Evolutionary conservation across 495 filamentous ascomycete species (phyloP), one percentile per base, ranked within the genome.

Genomic region (Aspergillus coremiiformis): DNA sequence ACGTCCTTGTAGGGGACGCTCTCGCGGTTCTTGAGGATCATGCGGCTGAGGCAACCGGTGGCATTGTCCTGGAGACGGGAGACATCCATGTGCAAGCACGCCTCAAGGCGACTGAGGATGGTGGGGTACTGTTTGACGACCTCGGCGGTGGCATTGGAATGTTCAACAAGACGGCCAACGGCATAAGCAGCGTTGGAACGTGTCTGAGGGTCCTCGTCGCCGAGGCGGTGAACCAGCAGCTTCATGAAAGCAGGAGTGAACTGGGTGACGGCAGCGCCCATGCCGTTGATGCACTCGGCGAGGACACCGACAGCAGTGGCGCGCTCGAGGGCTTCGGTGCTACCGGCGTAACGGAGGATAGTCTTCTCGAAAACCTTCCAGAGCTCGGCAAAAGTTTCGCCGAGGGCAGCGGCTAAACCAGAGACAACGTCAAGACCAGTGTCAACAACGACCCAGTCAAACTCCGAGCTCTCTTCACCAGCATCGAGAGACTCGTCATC

Each of bases 361-460:
- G 85, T 86, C 75, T 90, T 93, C 70, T 93, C 86, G 59, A 96
- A 95, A 30, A 91, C 77, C 74, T 91, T 93, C 89, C 89, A 97
- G 49, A 95, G 73, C 69, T 96, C 83, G 41, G 75, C 72, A 63
- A 96, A 97, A 57, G 83, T 83, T 15, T 78, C 68, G 20, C 94
- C 94, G 12, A 97, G 82, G 23, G 87, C 91, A 30, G 79, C 79
- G 15, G 92, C 83, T 24, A 98, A 77, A 24, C 86, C 87, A 33
- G 88, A 86, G 26, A 95, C 75, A 30, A 92, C 87, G 55, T 98
- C 93, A 53, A 97, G 78, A 12, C 88, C 90, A 15, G 89, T 96
- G 69, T 98, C 93, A 44, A 98, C 86, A 39, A 94, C 83, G 22
- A 95, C 80, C 93, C 93, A 97, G 71, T 97, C 93, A 63, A 92